A percentile compares a stretch with the other conserved stretches of the same genome.
These are phyloP conservation scores for Ascochyta koolunga DNA, from an alignment of 2,329 filamentous ascomycete genomes.

Conservation along the genomic window DNA sequence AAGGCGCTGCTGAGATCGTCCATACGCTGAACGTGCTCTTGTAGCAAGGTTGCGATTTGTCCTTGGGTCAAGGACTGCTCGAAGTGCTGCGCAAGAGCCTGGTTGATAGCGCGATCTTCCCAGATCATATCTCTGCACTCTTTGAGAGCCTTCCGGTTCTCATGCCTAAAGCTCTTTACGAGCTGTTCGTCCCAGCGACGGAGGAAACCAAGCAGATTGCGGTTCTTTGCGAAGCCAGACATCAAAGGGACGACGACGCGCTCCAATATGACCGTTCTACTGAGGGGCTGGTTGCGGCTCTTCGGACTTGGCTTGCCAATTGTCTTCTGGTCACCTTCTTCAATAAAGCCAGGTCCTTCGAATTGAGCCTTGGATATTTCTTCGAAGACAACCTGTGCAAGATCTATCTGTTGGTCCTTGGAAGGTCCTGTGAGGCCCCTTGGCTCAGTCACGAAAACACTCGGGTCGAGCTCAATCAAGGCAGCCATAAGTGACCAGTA, in stretches of 20 bases:
- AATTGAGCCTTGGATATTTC: conserved; percentile 32
- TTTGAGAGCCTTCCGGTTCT: conserved; percentile 27
- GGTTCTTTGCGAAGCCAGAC: conserved; percentile 41
- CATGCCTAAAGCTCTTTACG: conserved; percentile 20
- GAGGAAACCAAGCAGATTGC: conserved; percentile 44
- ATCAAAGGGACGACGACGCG: conserved; percentile 41
- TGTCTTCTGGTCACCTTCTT: background rate
- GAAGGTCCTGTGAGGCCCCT: conserved; percentile 16
- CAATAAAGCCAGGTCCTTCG: conserved; percentile 14
- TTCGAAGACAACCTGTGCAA: conserved; percentile 38
- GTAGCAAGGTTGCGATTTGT: conserved; percentile 40
- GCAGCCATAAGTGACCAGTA: conserved; percentile 42
- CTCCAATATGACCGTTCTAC: conserved; percentile 12
- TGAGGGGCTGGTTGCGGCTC: background rate
- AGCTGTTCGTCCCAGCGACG: conserved; percentile 45
- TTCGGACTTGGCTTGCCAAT: background rate
- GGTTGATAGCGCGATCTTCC: conserved; percentile 34
- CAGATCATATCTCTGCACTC: conserved; percentile 33
- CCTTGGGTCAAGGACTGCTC: conserved; percentile 42
- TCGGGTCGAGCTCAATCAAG: conserved; percentile 42
- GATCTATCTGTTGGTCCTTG: conserved; percentile 29
- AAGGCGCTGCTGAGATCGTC: conserved; percentile 21
- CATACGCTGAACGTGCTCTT: conserved; percentile 36
- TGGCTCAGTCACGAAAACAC: conserved; percentile 38
- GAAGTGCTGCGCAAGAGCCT: conserved; percentile 30